phyloP scores from a whole-genome alignment of 139 green algal genomes.

The Spirogloea muscicola region DNA sequence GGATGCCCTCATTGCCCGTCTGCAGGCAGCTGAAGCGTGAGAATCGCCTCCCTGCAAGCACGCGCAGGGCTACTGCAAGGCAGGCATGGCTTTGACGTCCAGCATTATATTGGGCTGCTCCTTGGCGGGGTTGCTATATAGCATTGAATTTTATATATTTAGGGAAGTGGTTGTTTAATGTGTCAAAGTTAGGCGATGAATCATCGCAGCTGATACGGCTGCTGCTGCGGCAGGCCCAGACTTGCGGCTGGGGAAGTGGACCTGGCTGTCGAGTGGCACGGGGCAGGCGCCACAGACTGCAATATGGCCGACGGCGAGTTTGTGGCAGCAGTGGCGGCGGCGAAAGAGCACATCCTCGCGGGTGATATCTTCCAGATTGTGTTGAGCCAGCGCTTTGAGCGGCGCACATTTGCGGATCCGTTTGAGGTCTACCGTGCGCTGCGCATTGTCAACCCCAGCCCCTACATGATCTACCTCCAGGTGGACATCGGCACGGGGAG shows the following conservation, averaged over 20 bases:
- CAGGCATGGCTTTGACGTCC: too few relatives aligned
- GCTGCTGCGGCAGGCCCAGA: too few relatives aligned
- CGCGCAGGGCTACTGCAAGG: too few relatives aligned
- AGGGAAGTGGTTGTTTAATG: too few relatives aligned
- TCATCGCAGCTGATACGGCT: too few relatives aligned
- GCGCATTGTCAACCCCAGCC: slow-evolving; percentile 93
- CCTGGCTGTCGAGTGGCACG: slow-evolving; percentile 4
- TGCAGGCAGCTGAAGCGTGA: slow-evolving; percentile 38
- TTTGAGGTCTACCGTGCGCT: slow-evolving; percentile 95
- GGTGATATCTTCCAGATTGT: slow-evolving; percentile 98
- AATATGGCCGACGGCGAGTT: slow-evolving; percentile 81
- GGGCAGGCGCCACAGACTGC: not conserved
- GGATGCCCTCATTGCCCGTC: not conserved
- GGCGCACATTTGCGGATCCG: slow-evolving; percentile 85
- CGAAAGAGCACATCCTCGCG: slow-evolving; percentile 90
- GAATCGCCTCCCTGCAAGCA: too few relatives aligned
- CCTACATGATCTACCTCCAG: slow-evolving; percentile 97
- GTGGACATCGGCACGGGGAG: too few relatives aligned
- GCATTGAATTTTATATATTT: too few relatives aligned
- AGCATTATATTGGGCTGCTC: too few relatives aligned
- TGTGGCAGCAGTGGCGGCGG: slow-evolving; percentile 67
- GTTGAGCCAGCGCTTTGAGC: slow-evolving; percentile 89
- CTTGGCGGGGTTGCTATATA: too few relatives aligned
- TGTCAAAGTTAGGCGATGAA: too few relatives aligned
- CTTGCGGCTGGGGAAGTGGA: too few relatives aligned